phyloP scores from a whole-genome alignment of 148 eudicot species.

The Vaccinium vitisidaea region DNA sequence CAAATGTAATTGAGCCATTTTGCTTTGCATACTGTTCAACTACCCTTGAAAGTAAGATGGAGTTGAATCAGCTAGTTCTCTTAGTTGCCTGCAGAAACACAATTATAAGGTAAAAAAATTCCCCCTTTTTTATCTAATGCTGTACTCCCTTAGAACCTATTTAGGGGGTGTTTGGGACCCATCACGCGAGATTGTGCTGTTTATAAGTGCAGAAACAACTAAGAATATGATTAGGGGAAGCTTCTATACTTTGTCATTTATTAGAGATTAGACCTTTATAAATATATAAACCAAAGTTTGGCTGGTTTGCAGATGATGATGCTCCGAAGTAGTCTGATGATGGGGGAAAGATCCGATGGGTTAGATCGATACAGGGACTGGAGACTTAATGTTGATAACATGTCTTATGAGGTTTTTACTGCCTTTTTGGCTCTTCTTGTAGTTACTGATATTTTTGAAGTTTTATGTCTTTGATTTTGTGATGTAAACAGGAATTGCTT shows the following conservation, averaged over 20 bases:
- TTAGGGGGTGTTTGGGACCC: no score
- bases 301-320: constrained; percentile 59
- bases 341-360: constrained; percentile 65
- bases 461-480: not conserved
- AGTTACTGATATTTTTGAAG: not conserved
- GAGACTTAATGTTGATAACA: constrained; percentile 85
- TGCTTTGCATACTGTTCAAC: not conserved
- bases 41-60: not conserved
- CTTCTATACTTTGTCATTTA: not conserved
- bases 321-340: constrained; percentile 65
- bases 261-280: not conserved
- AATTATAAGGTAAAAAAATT: not conserved
- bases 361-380: constrained; percentile 59
- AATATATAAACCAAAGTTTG: not conserved
- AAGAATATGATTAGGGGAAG: not conserved
- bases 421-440: not conserved
- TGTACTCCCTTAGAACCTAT: not conserved
- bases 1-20: not conserved
- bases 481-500: constrained; percentile 60
- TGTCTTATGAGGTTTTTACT: constrained; percentile 72
- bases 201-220: not conserved
- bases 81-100: not conserved
- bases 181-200: not conserved
- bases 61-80: constrained; percentile 2
- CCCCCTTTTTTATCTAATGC: not conserved